Percentiles rank a stretch among this genome's conserved stretches.
These are phyloP conservation scores for Saccharomyces pastorianus DNA, from an alignment of 1,139 yeast genomes.

Conservation along the genomic window DNA sequence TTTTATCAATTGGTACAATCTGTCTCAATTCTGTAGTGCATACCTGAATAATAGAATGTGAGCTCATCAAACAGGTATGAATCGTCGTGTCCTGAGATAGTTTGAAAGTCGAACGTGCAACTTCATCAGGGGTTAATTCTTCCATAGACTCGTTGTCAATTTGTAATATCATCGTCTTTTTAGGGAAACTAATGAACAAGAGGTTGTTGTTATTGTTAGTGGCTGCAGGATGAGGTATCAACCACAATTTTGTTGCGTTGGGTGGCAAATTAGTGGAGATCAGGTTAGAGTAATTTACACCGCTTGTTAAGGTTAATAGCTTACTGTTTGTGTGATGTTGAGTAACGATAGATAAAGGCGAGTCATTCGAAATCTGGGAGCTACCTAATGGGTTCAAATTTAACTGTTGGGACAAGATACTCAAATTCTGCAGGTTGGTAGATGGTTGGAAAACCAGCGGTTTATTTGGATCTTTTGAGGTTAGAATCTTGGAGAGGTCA, in stretches of 20 bases:
- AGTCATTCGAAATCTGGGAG: slow-evolving; percentile 31
- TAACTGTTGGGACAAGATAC: slow-evolving; percentile 46
- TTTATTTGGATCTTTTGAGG: slow-evolving; percentile 30
- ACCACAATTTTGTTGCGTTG: slow-evolving; percentile 24
- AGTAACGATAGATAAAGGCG: slow-evolving; percentile 23
- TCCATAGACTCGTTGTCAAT: slow-evolving; percentile 47
- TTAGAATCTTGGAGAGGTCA: slow-evolving; percentile 29
- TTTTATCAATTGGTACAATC: slow-evolving; percentile 35
- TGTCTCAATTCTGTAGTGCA: slow-evolving; percentile 69
- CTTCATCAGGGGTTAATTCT: slow-evolving; percentile 58
- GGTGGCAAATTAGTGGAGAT: slow-evolving; percentile 26
- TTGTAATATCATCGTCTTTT: slow-evolving; percentile 17
- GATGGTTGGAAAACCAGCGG: slow-evolving; percentile 29
- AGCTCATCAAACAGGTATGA: slow-evolving; percentile 64
- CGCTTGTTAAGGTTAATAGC: slow-evolving; percentile 25
- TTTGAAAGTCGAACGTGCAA: slow-evolving; percentile 41
- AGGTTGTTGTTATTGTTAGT: slow-evolving; percentile 4
- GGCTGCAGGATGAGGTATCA: slow-evolving; percentile 9
- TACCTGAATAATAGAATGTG: slow-evolving; percentile 58
- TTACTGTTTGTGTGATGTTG: slow-evolving; percentile 21
- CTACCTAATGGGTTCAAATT: slow-evolving; percentile 53
- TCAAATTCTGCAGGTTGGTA: slow-evolving; percentile 47
- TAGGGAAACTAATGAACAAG: slow-evolving; percentile 34
- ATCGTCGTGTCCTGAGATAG: slow-evolving; percentile 52
- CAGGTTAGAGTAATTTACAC: slow-evolving; percentile 17